Evolutionary conservation across 441 rosid species (phyloP).

Genomic region (Flueggea neowawraea): DNA sequence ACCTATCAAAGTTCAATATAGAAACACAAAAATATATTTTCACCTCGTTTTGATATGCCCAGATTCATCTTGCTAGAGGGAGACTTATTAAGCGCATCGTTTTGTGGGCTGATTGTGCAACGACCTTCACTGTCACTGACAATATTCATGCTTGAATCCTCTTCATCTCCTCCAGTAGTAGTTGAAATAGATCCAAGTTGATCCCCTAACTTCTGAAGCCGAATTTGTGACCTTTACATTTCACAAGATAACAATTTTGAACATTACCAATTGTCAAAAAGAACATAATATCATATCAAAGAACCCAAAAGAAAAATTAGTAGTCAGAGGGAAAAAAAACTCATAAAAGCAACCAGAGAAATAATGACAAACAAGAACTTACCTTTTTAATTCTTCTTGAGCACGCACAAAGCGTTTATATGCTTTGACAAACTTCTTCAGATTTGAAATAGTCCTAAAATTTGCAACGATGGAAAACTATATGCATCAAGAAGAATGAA

Average conservation of each 20-base stretch:
- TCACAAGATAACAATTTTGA: conserved; percentile 16
- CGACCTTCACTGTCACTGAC: conserved; percentile 61
- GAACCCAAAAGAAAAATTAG: conserved; percentile 3
- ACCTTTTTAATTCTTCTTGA: conserved; percentile 84
- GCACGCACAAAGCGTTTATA: conserved; percentile 51
- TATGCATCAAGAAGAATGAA: conserved; percentile 5
- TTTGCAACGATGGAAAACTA: conserved; percentile 1
- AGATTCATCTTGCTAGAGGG: conserved; percentile 41
- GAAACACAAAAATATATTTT: conserved; percentile 3
- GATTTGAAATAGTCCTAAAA: conserved; percentile 66
- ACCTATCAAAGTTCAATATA: too few species aligned
- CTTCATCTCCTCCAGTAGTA: conserved; percentile 48
- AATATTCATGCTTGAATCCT: conserved; percentile 56
- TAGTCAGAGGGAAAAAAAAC: background rate
- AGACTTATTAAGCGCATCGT: conserved; percentile 33
- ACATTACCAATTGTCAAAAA: conserved; percentile 3
- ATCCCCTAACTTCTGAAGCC: conserved; percentile 64
- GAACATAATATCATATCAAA: background rate
- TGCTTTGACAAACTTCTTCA: conserved; percentile 74
- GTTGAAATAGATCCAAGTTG: conserved; percentile 52
- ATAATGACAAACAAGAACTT: conserved; percentile 13
- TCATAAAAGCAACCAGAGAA: conserved; percentile 6
- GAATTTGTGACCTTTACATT: conserved; percentile 67
- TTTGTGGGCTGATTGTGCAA: conserved; percentile 29
- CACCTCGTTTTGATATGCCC: conserved; percentile 24